Evolutionary conservation across 2,329 filamentous ascomycete genomes (phyloP).

Genomic region (Trichothecium sympodiale): DNA sequence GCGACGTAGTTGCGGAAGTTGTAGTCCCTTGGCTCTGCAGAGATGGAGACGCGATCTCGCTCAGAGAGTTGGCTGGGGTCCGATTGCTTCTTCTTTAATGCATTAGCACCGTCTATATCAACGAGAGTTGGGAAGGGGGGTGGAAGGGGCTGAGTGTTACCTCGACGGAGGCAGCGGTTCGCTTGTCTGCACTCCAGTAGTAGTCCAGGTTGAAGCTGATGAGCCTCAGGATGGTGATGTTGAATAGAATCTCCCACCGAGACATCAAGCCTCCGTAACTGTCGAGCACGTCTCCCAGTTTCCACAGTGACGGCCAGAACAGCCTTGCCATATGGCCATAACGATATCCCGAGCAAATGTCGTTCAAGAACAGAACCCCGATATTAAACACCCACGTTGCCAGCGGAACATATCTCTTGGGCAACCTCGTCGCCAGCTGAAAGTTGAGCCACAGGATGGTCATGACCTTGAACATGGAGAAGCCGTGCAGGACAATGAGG

Average conservation of each 20-base stretch:
- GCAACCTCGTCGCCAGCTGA: conserved; percentile 61
- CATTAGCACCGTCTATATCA: conserved; percentile 44
- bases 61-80: conserved; percentile 82
- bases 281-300: conserved; percentile 66
- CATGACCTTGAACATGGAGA: conserved; percentile 75
- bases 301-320: conserved; percentile 34
- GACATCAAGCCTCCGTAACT: conserved; percentile 70
- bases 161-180: conserved; percentile 60
- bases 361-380: conserved; percentile 76
- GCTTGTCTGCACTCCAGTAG: conserved; percentile 73
- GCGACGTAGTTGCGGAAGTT: conserved; percentile 79
- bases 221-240: conserved; percentile 81
- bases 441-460: conserved; percentile 75
- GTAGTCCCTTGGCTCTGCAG: conserved; percentile 62
- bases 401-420: conserved; percentile 57
- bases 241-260: conserved; percentile 96
- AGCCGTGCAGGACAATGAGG: conserved; percentile 68
- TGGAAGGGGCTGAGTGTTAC: conserved; percentile 40
- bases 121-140: neutral
- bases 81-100: conserved; percentile 89
- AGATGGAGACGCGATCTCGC: conserved; percentile 68
- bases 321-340: conserved; percentile 51
- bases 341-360: conserved; percentile 67
- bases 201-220: conserved; percentile 98
- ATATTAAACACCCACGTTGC: conserved; percentile 90